Evolutionary conservation across 768 basidiomycete genomes (phyloP).

Genomic region (Gymnopilus junonius): DNA sequence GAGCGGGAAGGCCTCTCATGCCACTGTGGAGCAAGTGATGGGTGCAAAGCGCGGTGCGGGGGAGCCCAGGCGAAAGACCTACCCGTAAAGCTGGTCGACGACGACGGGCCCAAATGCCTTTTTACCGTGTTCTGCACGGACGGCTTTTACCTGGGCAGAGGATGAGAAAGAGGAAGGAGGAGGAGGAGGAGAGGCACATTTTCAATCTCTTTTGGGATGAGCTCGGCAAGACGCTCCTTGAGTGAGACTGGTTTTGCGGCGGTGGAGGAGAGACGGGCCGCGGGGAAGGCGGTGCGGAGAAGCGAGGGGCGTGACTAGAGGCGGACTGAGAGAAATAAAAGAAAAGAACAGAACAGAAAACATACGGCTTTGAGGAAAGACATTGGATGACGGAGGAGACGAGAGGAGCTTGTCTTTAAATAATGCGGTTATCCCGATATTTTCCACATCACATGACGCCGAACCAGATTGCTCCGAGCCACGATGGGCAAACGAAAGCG

Average conservation of each 20-base stretch:
- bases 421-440: conserved; percentile 24
- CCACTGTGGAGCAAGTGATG: conserved; percentile 50
- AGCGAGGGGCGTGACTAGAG: conserved; percentile 55
- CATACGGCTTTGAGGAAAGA: conserved; percentile 44
- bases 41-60: conserved; percentile 3
- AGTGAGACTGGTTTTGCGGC: conserved; percentile 72
- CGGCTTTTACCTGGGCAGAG: conserved; percentile 69
- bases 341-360: conserved; percentile 17
- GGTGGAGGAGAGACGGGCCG: conserved; percentile 68
- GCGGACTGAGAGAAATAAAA: no score
- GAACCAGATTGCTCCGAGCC: conserved; percentile 13
- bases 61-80: conserved; percentile 6
- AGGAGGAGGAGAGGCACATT: conserved; percentile 46
- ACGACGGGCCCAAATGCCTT: conserved; percentile 92
- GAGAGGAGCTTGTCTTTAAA: conserved; percentile 5
- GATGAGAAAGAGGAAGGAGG: conserved; percentile 5
- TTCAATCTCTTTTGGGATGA: conserved; percentile 88
- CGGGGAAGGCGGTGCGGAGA: conserved; percentile 47
- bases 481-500: conserved; percentile 35
- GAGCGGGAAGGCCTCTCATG: conserved; percentile 88
- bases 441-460: conserved; percentile 31
- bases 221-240: conserved; percentile 91
- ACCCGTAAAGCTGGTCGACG: conserved; percentile 93
- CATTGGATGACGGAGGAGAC: conserved; percentile 25
- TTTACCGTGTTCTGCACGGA: conserved; percentile 86